Base-by-base conservation (phyloP, 2,329 filamentous ascomycete genomes). In the Ophiognomonia clavigignenti-juglandacearum region DNA sequence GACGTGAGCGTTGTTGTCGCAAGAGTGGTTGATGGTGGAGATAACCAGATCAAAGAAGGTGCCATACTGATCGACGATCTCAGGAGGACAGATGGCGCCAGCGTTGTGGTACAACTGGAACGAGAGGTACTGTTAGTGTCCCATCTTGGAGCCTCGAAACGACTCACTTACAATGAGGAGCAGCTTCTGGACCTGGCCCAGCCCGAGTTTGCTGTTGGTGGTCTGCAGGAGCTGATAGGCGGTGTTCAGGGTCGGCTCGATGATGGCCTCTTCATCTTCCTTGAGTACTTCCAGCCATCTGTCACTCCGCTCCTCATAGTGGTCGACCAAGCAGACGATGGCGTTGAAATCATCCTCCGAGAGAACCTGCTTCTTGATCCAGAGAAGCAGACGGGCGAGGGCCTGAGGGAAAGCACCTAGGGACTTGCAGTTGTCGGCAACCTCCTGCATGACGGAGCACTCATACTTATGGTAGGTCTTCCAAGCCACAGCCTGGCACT, bases 11-110 rank as follows among this genome's bases (percentile, higher is more conserved):
- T 69, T 69, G 9, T 64, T 62, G 1, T 60, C 55, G 45, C 66
- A 69, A 0, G 57, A 62, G 53, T 69, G 65, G 51, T 68, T 68
- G 45, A 67, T 60, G 27, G 60, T 48, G 11, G 63, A 57, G 1
- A 57, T 56, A 3, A 57, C 45, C 11, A 62, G 39, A 26, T 67
- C 62, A n/a, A 68, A 48, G 13, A 51, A 60, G n/a, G 48, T 53
- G 5, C 64, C 64, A 34, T 57, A 47, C 2, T 46, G 39, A 7
- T 51, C 42, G 6, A 53, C 54, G n/a, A 51, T 37, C 16, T 54
- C 52, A 1, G 61, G 23, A 3, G 51, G 43, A 2, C 58, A 50
- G 20, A 63, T 54, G 8, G 45, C 40, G n/a, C 61, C 52, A 20
- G 48, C 54, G 48, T 64, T 64, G 27, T 53, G 54, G 4, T 47